These are phyloP conservation scores for Neurospora intermedia DNA, from an alignment of 495 filamentous ascomycete genomes.

Conservation along the genomic window DNA sequence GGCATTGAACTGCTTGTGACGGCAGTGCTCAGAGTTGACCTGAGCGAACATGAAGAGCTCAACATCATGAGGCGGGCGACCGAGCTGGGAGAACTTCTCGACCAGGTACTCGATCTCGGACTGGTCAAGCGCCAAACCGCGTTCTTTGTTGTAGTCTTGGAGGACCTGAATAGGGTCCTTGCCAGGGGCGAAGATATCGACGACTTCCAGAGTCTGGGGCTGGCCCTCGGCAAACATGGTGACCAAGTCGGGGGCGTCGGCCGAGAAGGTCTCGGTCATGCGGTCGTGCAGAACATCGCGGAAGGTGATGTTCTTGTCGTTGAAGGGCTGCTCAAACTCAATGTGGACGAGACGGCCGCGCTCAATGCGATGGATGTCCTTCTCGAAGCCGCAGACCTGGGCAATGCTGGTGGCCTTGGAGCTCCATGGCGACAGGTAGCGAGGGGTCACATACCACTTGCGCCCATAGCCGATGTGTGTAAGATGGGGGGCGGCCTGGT, in stretches of 20 bases:
- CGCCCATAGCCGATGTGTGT: slow-evolving; percentile 23
- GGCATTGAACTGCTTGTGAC: slow-evolving; percentile 85
- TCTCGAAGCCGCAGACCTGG: slow-evolving; percentile 74
- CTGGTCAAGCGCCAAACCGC: slow-evolving; percentile 77
- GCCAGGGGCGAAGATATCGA: slow-evolving; percentile 54
- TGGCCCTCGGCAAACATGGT: slow-evolving; percentile 70
- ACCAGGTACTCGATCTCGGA: slow-evolving; percentile 92
- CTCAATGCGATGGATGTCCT: slow-evolving; percentile 72
- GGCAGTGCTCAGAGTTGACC: slow-evolving; percentile 76
- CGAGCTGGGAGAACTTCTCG: slow-evolving; percentile 65
- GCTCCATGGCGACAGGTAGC: slow-evolving; percentile 95
- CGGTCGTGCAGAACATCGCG: slow-evolving; percentile 73
- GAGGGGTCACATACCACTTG: slow-evolving; percentile 59
- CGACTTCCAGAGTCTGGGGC: slow-evolving; percentile 57
- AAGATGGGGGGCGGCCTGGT: slow-evolving; percentile 6
- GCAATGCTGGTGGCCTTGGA: slow-evolving; percentile 91
- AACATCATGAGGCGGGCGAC: slow-evolving; percentile 72
- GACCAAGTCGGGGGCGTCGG: slow-evolving; percentile 52
- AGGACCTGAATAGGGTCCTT: slow-evolving; percentile 58
- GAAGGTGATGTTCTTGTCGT: slow-evolving; percentile 44
- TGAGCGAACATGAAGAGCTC: slow-evolving; percentile 99
- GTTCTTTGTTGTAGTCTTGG: slow-evolving; percentile 66
- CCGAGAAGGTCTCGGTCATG: slow-evolving; percentile 77
- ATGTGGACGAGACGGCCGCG: slow-evolving; percentile 66
- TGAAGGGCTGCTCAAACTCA: slow-evolving; percentile 41